Evolutionary conservation across 2,329 filamentous ascomycete species (phyloP).

Genomic region (Phaeoacremonium minimum): DNA sequence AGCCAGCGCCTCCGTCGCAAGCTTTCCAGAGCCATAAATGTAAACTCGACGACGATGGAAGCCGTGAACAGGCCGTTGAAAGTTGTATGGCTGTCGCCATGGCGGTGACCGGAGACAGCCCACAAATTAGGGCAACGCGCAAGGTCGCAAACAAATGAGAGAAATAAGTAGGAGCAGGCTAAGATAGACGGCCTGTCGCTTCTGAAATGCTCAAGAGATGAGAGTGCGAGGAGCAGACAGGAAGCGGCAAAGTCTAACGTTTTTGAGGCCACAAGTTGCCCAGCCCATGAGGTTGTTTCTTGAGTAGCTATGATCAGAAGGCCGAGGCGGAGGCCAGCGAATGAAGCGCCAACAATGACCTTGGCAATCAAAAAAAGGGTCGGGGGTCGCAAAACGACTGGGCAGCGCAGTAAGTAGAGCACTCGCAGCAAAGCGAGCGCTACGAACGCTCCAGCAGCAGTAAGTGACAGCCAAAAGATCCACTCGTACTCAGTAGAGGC

Average conservation of each 20-base stretch:
- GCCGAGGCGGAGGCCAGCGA: background rate
- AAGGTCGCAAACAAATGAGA: background rate
- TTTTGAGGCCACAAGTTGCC: background rate
- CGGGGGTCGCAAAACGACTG: background rate
- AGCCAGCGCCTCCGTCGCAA: slow-evolving; percentile 1
- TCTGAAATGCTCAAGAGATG: background rate
- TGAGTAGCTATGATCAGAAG: background rate
- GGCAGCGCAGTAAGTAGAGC: background rate
- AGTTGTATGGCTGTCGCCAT: background rate
- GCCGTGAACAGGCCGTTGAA: background rate
- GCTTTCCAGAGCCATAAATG: background rate
- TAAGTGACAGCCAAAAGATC: background rate
- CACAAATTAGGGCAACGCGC: background rate
- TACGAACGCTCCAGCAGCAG: background rate
- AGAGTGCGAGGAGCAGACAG: background rate
- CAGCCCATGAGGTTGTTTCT: background rate
- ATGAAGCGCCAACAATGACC: background rate
- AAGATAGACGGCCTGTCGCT: background rate
- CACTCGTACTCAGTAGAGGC: background rate
- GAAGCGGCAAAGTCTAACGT: background rate
- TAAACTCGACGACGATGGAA: background rate
- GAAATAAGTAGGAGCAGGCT: background rate
- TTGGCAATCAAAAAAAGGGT: background rate
- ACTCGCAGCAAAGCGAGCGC: background rate
- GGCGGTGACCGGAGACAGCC: background rate